Conservation (phyloP, 1,284 basidiomycete genomes). For the Fistulina hepatica region DNA sequence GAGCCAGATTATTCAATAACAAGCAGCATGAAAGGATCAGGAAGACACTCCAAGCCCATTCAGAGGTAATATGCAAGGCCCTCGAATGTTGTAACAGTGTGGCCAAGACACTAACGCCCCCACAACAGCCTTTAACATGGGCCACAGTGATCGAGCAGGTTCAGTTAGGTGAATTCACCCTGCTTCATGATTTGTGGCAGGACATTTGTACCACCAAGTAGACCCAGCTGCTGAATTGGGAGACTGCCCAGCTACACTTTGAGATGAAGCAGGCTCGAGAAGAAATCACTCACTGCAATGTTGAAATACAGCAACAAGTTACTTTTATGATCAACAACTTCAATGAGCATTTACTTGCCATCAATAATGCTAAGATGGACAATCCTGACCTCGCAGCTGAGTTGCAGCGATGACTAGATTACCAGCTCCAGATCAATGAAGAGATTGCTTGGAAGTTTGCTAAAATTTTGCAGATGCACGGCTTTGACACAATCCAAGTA, state of each 20-base stretch:
- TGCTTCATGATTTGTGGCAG: slow-evolving; percentile 22
- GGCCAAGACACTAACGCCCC: slow-evolving; percentile 15
- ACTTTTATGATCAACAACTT: slow-evolving; percentile 23
- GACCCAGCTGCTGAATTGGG: slow-evolving; percentile 18
- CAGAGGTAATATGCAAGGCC: slow-evolving; percentile 18
- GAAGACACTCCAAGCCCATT: slow-evolving; percentile 17
- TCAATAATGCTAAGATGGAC: too few relatives aligned
- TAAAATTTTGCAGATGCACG: too few relatives aligned
- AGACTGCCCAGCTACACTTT: slow-evolving; percentile 18
- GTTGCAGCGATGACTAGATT: too few relatives aligned
- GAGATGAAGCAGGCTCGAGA: slow-evolving; percentile 22
- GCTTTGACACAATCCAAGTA: too few relatives aligned
- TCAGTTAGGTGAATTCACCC: slow-evolving; percentile 27
- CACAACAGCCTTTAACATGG: slow-evolving; percentile 17
- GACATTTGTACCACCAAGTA: slow-evolving; percentile 21
- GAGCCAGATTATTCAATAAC: too few relatives aligned
- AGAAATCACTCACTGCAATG: slow-evolving; percentile 23
- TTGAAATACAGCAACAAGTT: slow-evolving; percentile 23
- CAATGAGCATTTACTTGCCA: too few relatives aligned
- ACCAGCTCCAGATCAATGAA: too few relatives aligned
- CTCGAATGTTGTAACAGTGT: slow-evolving; percentile 20
- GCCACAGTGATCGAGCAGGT: slow-evolving; percentile 22
- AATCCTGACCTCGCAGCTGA: too few relatives aligned
- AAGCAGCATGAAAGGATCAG: slow-evolving; percentile 20
- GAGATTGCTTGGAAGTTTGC: too few relatives aligned